These are phyloP conservation scores for Populus nigra DNA, from an alignment of 345 rosid species.

Conservation along the genomic window DNA sequence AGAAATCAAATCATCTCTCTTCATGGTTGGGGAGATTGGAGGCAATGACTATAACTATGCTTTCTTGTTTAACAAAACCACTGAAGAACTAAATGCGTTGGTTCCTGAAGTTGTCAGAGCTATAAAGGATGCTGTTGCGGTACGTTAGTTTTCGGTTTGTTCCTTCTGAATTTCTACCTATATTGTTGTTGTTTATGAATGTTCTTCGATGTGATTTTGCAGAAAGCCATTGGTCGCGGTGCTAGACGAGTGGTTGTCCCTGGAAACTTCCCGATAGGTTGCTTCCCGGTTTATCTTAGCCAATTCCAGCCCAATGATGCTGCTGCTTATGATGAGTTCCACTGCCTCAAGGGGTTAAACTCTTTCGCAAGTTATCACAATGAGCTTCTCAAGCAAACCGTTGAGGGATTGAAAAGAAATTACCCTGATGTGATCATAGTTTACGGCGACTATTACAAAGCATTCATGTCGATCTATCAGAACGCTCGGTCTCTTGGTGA, in stretches of 20 bases:
- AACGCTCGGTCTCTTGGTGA: neutral
- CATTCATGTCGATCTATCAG: neutral
- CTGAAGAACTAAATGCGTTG: neutral
- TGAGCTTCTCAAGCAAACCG: neutral
- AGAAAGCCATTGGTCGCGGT: neutral
- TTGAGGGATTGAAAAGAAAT: neutral
- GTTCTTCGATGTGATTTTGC: neutral
- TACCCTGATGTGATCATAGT: neutral
- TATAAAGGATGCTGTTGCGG: neutral
- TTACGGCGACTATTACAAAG: neutral
- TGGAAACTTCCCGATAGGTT: neutral
- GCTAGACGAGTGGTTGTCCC: conserved; percentile 10
- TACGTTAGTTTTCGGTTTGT: neutral
- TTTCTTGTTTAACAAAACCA: neutral
- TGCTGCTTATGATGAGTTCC: neutral
- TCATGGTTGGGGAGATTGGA: conserved; percentile 4
- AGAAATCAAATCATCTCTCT: conserved; percentile 3
- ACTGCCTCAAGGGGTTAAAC: conserved; percentile 4
- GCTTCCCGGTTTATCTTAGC: neutral
- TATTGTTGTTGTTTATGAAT: no score
- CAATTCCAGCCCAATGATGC: neutral
- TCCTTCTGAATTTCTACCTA: neutral
- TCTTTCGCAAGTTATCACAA: neutral
- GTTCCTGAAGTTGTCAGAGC: neutral
- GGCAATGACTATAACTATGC: neutral